These are phyloP conservation scores for Talaromyces piceae DNA, from an alignment of 2,329 filamentous ascomycete genomes.

Conservation along the genomic window DNA sequence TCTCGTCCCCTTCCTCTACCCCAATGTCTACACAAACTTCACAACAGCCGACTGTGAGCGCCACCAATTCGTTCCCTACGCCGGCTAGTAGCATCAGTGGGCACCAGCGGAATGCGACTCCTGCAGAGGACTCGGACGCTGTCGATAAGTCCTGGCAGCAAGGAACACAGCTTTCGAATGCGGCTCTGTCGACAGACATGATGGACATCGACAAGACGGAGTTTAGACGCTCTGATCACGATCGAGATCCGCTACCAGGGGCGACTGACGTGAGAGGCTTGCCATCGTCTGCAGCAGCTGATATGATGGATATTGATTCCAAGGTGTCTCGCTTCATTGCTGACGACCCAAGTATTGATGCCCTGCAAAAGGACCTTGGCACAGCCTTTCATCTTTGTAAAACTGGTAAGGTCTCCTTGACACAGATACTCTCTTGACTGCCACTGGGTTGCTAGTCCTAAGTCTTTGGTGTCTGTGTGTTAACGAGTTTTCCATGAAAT, in stretches of 20 bases:
- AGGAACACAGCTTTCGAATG: conserved; percentile 7
- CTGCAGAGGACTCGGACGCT: conserved; percentile 29
- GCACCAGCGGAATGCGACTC: conserved; percentile 22
- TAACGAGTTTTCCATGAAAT: conserved; percentile 33
- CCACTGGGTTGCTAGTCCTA: conserved; percentile 17
- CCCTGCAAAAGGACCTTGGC: conserved; percentile 39
- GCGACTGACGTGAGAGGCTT: conserved; percentile 15
- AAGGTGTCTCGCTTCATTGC: conserved; percentile 16
- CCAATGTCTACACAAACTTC: conserved; percentile 38
- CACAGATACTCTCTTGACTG: conserved; percentile 30
- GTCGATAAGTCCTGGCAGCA: conserved; percentile 24
- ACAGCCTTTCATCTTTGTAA: conserved; percentile 43
- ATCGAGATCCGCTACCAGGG: conserved; percentile 20
- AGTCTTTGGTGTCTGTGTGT: conserved; percentile 29
- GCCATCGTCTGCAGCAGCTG: conserved; percentile 16
- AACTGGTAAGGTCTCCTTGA: conserved; percentile 38
- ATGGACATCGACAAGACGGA: conserved; percentile 19
- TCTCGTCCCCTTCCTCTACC: conserved; percentile 35
- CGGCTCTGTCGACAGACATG: conserved; percentile 9
- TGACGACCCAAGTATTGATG: conserved; percentile 31
- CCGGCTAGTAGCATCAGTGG: conserved; percentile 40
- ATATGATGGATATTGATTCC: conserved; percentile 35
- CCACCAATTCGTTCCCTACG: conserved; percentile 38
- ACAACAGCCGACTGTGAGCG: conserved; percentile 33
- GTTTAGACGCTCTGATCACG: conserved; percentile 29